Evolutionary conservation across 1,284 basidiomycete species (phyloP), one percentile per base, ranked within the genome.

Genomic region (Malassezia arunalokei): DNA sequence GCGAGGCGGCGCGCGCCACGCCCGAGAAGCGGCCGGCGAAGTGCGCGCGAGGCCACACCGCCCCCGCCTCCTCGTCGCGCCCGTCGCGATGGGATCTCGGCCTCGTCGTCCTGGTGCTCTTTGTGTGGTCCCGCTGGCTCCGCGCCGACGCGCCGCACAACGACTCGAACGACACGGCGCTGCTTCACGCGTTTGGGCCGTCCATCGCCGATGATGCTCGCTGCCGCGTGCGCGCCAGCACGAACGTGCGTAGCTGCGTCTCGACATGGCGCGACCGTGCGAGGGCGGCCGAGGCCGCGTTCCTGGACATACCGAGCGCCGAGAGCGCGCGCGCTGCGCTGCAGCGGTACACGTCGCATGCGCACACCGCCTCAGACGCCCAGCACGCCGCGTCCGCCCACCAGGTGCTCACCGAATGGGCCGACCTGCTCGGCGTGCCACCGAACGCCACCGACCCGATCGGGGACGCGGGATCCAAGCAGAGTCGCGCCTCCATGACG

Each of bases 401-500:
- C 30, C 54, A 58, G 30, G 53, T 64, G 33, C 45, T 65, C 39
- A 14, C 56, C 28, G 62, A 71, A 30, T 73, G 68, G 68, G 63
- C 56, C n/a, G 43, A 44, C 30, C 58, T 64, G 35, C 56, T 73
- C 29, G 65, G 62, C 17, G 57, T 58, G 5, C 47, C 55, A 11
- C 46, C 62, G 7, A 40, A 71, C 30, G 50, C 62, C 5, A 54
- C 45, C 14, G 45, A 62, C 0, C 47, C 58, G 30, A 56, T 73
- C 43, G 66, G 62, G 29, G 68, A 73, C n/a, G 66, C 70, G 6
- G 70, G 70, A 27, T 60, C 63, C 7, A 3, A 47, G 29, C 44
- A 65, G 24, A 57, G 55, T 12, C 62, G 60, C 44, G 53, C 59
- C 2, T 59, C 57, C 45, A 56, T 71, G 47, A 24, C 20, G 20